Evolutionary conservation across 192 early-diverging fungal genomes (phyloP), one percentile per base, ranked within the genome.

Genomic region (Backusella morwellensis): DNA sequence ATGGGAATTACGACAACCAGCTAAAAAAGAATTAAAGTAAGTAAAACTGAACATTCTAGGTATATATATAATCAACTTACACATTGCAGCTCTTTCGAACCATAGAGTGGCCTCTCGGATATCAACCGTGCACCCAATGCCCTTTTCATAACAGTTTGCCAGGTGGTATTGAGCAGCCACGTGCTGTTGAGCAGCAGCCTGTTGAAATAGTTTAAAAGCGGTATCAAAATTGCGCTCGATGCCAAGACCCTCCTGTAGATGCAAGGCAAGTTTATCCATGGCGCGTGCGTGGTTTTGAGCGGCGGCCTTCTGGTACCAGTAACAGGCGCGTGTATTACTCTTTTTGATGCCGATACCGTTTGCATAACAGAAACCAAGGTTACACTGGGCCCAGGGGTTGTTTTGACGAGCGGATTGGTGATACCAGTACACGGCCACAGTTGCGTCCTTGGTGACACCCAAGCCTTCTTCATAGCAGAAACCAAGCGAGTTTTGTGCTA

Each of bases 381-480:
- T 95, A 84, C 91, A 94, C 70, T 95, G 92, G 19, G 95, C 94
- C 91, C 91, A 91, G 14, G 93, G 89, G 76, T 94, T 92, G 77
- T 91, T 89, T 73, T 90, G 83, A 36, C 89, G 77, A 6, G 93
- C 92, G 4, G 94, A 90, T 73, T 86, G 81, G 38, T 89, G 83
- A 76, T 94, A 88, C 82, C 93, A 89, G 35, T 84, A 78, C 1
- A 92, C 82, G 15, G 94, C 91, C 78, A 90, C 85, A 23, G 81
- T 23, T 47, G 23, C 77, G 54, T 88, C 81, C 78, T 86, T 84
- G 41, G 63, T 80, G 3, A 89, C 81, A 14, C 95, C 95, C 4
- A 91, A 76, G 1, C 94, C 95, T 79, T 94, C 92, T 68, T 95
- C 93, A 73, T 93, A 95, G 35, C 94, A 85, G 75, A 90, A 91